Evolutionary conservation across 2,329 filamentous ascomycete genomes (phyloP).

Genomic region (Cladosporium sp.): DNA sequence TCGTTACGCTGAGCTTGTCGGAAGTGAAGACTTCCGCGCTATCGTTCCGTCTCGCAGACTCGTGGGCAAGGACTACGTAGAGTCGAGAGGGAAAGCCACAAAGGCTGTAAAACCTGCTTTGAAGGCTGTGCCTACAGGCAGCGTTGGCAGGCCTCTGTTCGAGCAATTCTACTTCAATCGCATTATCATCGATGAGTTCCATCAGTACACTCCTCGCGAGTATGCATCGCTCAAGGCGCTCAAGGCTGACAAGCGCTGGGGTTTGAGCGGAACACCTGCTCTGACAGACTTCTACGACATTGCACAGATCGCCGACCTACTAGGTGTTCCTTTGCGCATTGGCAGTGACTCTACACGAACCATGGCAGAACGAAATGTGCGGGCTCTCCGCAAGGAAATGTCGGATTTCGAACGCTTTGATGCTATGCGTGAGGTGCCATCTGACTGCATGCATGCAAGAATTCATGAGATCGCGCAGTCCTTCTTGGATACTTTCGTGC

Average conservation of each 20-base stretch:
- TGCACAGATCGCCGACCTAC: conserved; percentile 58
- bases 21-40: conserved; percentile 41
- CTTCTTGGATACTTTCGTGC: conserved; percentile 58
- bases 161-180: conserved; percentile 65
- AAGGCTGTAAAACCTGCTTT: conserved; percentile 22
- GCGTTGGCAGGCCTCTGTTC: conserved; percentile 41
- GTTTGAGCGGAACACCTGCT: conserved; percentile 64
- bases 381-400: conserved; percentile 45
- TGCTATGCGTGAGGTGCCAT: conserved; percentile 52
- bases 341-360: conserved; percentile 52
- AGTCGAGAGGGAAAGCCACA: conserved; percentile 23
- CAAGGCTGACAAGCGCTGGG: conserved; percentile 58
- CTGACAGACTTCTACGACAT: conserved; percentile 61
- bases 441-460: conserved; percentile 54
- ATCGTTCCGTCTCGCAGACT: conserved; percentile 43
- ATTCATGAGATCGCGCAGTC: conserved; percentile 56
- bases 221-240: conserved; percentile 50
- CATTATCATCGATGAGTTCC: conserved; percentile 66
- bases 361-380: conserved; percentile 51
- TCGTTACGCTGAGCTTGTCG: conserved; percentile 33
- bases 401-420: conserved; percentile 60
- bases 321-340: conserved; percentile 58
- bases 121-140: conserved; percentile 6
- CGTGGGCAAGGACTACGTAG: conserved; percentile 30
- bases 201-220: conserved; percentile 53